Evolutionary conservation across 371 early-diverging fungal genomes (phyloP).

Genomic region (Cokeromyces recurvatus): DNA sequence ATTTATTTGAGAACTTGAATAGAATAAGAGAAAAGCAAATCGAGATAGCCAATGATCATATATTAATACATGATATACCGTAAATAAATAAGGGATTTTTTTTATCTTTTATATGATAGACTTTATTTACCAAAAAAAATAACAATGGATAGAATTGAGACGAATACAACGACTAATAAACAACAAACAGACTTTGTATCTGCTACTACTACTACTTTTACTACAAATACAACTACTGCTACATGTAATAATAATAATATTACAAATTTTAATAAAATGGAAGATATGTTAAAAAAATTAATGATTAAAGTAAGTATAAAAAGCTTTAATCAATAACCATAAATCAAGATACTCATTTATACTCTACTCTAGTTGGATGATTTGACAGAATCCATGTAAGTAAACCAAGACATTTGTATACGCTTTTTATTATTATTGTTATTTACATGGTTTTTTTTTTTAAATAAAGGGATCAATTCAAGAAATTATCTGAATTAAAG

Average conservation of each 20-base stretch:
- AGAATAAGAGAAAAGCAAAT: slow-evolving; percentile 19
- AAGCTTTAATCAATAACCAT: neutral
- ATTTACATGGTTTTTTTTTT: no score
- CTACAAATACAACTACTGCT: no score
- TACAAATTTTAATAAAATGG: slow-evolving; percentile 15
- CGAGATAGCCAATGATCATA: slow-evolving; percentile 18
- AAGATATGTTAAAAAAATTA: slow-evolving; percentile 14
- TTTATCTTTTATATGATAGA: neutral
- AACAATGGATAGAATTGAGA: no score
- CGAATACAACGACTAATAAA: no score
- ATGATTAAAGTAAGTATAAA: slow-evolving; percentile 17
- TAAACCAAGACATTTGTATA: neutral
- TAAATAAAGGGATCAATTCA: slow-evolving; percentile 10
- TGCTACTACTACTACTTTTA: no score
- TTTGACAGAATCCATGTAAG: slow-evolving; percentile 19
- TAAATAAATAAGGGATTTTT: slow-evolving; percentile 1
- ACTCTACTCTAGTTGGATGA: slow-evolving; percentile 13
- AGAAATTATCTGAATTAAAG: no score
- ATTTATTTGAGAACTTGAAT: slow-evolving; percentile 15
- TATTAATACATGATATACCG: slow-evolving; percentile 20
- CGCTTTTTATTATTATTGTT: no score
- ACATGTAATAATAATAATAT: neutral
- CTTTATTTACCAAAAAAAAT: neutral
- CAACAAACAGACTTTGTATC: no score
- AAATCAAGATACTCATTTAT: neutral